Base-by-base conservation (phyloP, 78 protist species). In the Pelomyxa schiedti region DNA sequence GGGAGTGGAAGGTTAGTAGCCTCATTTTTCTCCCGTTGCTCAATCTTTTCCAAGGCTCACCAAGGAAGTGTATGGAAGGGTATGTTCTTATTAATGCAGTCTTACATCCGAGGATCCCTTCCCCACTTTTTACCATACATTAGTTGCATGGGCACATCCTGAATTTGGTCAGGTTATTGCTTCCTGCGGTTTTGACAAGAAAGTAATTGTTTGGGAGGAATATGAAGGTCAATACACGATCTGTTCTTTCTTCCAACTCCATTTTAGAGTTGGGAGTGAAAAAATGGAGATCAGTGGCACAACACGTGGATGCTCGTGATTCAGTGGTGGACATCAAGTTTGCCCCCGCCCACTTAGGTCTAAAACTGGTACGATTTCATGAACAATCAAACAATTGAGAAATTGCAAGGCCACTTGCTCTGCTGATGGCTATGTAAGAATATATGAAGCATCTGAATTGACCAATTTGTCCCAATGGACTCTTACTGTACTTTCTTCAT, bases 61-160 rank as follows among this genome's bases (percentile, higher is more conserved):
- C 39, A 52, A 2, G 96, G 93, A 24, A 71, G 91, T 0, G 77
- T 90, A 9, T 84, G 89, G 90, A 70, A 84, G 52, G 79, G n/a
- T n/a, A n/a, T n/a, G n/a, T n/a, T n/a, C n/a, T n/a, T n/a, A n/a
- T n/a, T n/a, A n/a, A n/a, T n/a, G n/a, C n/a, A n/a, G n/a, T n/a
- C n/a, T n/a, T n/a, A n/a, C n/a, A n/a, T n/a, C n/a, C n/a, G n/a
- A n/a, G n/a, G n/a, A n/a, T n/a, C n/a, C n/a, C n/a, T n/a, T n/a
- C n/a, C n/a, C n/a, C n/a, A n/a, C n/a, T n/a, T n/a, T n/a, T n/a
- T n/a, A n/a, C n/a, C n/a, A n/a, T n/a, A n/a, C n/a, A n/a, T n/a
- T n/a, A n/a, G n/a, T 93, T 16, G 81, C 81, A 22, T 93, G 96
- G 96, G 88, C 90, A 22, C 93, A 93, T 40, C 96, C 96, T 0